Percentiles rank a stretch among this genome's conserved stretches.
phyloP scores from a whole-genome alignment of 169 alveolate genomes.

The Plasmodium malariae region DNA sequence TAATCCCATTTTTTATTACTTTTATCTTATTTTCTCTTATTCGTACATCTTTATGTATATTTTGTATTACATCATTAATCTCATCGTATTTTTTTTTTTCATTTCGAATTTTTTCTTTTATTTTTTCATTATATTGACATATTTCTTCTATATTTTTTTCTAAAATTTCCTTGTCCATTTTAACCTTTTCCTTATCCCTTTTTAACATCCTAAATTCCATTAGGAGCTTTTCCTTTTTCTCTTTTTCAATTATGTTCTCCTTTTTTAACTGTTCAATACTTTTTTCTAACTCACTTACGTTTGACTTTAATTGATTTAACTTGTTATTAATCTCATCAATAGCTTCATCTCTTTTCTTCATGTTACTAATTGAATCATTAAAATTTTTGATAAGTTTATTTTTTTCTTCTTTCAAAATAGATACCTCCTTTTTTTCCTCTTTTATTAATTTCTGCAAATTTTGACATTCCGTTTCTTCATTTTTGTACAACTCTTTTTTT shows the following conservation, averaged over 20 bases:
- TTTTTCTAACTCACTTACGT: constrained; percentile 28
- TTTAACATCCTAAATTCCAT: constrained; percentile 24
- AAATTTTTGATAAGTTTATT: constrained; percentile 15
- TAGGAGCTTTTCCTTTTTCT: constrained; percentile 38
- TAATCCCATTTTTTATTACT: constrained; percentile 45
- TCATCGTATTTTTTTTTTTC: constrained; percentile 23
- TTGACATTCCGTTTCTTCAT: constrained; percentile 20
- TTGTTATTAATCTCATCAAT: constrained; percentile 50
- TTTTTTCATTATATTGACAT: neutral
- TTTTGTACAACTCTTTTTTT: constrained; percentile 13
- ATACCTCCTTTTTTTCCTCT: constrained; percentile 24
- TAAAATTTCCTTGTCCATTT: neutral
- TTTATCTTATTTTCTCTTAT: constrained; percentile 37
- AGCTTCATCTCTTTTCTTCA: constrained; percentile 67
- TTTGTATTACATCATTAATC: constrained; percentile 27
- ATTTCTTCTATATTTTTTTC: neutral
- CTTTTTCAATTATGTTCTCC: constrained; percentile 29
- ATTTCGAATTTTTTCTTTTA: constrained; percentile 18
- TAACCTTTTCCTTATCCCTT: constrained; percentile 11
- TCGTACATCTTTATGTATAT: constrained; percentile 24
- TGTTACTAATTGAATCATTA: constrained; percentile 30
- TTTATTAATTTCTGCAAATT: constrained; percentile 21
- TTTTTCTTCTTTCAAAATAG: constrained; percentile 16
- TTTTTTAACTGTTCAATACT: constrained; percentile 1
- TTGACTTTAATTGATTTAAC: constrained; percentile 20